A percentile compares a stretch with the other conserved stretches of the same genome.
These are phyloP conservation scores for Akanthomyces lecanii DNA, from an alignment of 2,329 filamentous ascomycete genomes.

Conservation along the genomic window DNA sequence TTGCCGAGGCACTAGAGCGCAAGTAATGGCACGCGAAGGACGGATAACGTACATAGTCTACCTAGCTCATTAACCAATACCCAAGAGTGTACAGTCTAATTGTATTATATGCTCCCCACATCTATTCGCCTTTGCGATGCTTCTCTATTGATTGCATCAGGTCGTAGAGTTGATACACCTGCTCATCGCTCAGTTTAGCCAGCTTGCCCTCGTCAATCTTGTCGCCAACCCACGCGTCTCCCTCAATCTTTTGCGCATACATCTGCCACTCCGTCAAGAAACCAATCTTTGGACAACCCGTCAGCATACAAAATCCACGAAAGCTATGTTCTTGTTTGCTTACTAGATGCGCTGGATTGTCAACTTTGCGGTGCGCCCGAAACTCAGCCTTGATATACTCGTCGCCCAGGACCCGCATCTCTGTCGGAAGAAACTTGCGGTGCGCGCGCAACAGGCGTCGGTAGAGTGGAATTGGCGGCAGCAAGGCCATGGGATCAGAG, in stretches of 20 bases:
- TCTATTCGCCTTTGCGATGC: conserved; percentile 24
- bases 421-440: conserved; percentile 67
- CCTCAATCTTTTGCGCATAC: conserved; percentile 89
- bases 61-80: not conserved
- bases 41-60: not conserved
- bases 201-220: conserved; percentile 80
- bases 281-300: conserved; percentile 60
- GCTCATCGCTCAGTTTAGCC: conserved; percentile 94
- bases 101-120: conserved; percentile 17
- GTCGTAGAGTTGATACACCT: conserved; percentile 90
- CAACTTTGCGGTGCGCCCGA: conserved; percentile 72
- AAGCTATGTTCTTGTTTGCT: conserved; percentile 25
- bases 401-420: conserved; percentile 81
- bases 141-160: conserved; percentile 76
- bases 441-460: conserved; percentile 82
- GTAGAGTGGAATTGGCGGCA: conserved; percentile 87
- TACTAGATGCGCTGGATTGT: conserved; percentile 91
- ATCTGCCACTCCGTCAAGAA: conserved; percentile 96
- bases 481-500: conserved; percentile 57
- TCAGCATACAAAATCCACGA: not conserved
- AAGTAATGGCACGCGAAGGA: conserved; percentile 18
- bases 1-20: conserved; percentile 45
- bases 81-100: not conserved
- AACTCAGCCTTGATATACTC: conserved; percentile 94
- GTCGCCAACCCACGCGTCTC: conserved; percentile 77